Base-by-base conservation (phyloP, 768 basidiomycete species). In the Boletellus ananas region DNA sequence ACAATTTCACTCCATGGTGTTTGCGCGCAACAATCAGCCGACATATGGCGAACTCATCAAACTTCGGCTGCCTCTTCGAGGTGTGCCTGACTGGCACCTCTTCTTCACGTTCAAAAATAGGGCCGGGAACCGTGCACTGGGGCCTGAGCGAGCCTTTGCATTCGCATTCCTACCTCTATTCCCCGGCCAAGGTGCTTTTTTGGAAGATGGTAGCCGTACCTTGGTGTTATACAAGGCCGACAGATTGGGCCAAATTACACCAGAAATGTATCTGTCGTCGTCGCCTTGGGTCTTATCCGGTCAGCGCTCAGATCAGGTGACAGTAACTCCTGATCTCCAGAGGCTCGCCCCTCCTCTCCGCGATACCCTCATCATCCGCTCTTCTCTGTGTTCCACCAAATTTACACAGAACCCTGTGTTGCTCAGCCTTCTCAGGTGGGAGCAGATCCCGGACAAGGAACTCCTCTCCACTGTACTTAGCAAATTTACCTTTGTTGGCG, bases 31-130 rank as follows among this genome's bases (percentile, higher is more conserved):
- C 63, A 87, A 83, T 54, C 83, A 87, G 57, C 95, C 95, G 1
- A 95, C 91, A 1, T 98, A 85, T 65, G 90, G 91, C 33, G 95
- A 98, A 68, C 79, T 97, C 41, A 79, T 97, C 69, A 98, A 98
- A 67, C 72, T 98, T 14, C 78, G 81, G 53, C 68, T 98, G 9
- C 87, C 90, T 18, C 69, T 75, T 12, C 74, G 83, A 9, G 79
- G 80, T 8, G 76, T 85, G 34, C 83, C 84, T 2, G 77, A 82
- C 36, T 94, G 90, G 82, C 95, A 97, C 63, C 70, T 98, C 13
- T 97, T 95, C 77, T 90, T 98, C 72, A 91, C 91, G 0, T 94
- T 97, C 70, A 82, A 90, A 35, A 85, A 91, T 62, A 85, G 86
- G 34, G 72, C 71, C 38, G 77, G 76, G 12, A 77, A 81, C 43